phyloP scores from a whole-genome alignment of 768 basidiomycete species.

The Calocybe indica region DNA sequence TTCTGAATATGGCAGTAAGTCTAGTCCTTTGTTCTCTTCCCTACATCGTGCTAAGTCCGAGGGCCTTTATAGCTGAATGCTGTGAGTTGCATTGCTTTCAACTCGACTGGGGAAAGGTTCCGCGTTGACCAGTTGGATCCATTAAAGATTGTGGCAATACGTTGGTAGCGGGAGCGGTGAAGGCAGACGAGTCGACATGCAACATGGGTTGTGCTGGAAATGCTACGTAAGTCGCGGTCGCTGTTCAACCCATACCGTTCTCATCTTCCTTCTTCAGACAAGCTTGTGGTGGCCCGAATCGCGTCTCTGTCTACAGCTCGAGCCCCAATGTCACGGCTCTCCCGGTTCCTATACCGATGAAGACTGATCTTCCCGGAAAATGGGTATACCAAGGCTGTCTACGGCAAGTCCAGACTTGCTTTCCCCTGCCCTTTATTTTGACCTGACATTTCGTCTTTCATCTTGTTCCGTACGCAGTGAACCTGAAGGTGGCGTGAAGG shows the following conservation, averaged over 20 bases:
- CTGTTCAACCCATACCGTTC: constrained; percentile 3
- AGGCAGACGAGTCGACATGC: constrained; percentile 46
- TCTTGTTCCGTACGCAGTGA: constrained; percentile 34
- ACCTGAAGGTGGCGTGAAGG: constrained; percentile 24
- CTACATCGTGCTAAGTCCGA: constrained; percentile 3
- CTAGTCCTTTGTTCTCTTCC: neutral
- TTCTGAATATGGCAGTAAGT: constrained; percentile 57
- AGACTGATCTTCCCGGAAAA: constrained; percentile 51
- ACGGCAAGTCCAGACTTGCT: constrained; percentile 31
- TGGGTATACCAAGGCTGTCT: constrained; percentile 69
- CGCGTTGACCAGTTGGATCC: neutral
- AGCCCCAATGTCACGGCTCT: constrained; percentile 43
- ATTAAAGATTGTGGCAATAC: constrained; percentile 62
- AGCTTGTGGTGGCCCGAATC: constrained; percentile 69
- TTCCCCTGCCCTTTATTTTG: neutral
- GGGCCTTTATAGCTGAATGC: constrained; percentile 28
- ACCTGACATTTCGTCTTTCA: neutral
- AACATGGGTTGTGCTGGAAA: constrained; percentile 74
- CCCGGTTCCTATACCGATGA: constrained; percentile 54
- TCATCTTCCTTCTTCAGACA: constrained; percentile 29
- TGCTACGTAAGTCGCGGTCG: constrained; percentile 37
- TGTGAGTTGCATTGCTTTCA: constrained; percentile 24
- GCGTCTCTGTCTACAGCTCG: constrained; percentile 64
- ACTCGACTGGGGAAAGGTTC: too few relatives aligned
- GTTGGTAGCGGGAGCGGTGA: constrained; percentile 54